Evolutionary conservation across 1,284 basidiomycete species (phyloP).

Genomic region (Phlebopus sp.): DNA sequence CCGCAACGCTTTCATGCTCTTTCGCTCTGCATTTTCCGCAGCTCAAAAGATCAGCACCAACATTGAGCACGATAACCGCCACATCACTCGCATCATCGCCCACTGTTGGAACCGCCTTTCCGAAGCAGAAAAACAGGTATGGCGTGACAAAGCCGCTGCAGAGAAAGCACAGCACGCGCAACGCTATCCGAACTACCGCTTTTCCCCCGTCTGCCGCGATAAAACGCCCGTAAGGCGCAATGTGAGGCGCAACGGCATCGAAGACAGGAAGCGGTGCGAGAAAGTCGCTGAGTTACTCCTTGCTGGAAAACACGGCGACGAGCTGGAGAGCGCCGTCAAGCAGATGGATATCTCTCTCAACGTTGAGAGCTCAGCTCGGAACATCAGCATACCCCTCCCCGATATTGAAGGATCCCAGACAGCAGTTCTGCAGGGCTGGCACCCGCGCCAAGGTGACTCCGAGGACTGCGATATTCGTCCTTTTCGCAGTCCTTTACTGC

Average conservation of each 20-base stretch:
- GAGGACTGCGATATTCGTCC: constrained; percentile 18
- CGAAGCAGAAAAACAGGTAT: constrained; percentile 46
- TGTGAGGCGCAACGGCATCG: constrained; percentile 47
- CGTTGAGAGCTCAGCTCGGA: not conserved
- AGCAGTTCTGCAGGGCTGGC: constrained; percentile 2
- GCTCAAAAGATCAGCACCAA: constrained; percentile 39
- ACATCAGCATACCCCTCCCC: not conserved
- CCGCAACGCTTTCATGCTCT: constrained; percentile 83
- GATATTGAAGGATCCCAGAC: not conserved
- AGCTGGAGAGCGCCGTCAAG: constrained; percentile 47
- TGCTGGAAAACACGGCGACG: constrained; percentile 50
- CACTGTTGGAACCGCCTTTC: constrained; percentile 51
- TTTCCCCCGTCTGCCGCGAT: constrained; percentile 44
- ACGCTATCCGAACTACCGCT: constrained; percentile 57
- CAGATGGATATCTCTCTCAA: constrained; percentile 26
- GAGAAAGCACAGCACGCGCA: constrained; percentile 57
- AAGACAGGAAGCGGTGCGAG: constrained; percentile 48
- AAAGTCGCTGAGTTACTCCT: constrained; percentile 53
- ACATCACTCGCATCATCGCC: constrained; percentile 55
- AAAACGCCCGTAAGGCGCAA: constrained; percentile 46
- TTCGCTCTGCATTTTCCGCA: constrained; percentile 68
- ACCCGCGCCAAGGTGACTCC: constrained; percentile 2
- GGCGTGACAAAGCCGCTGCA: constrained; percentile 50
- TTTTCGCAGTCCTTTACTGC: constrained; percentile 37
- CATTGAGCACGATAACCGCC: constrained; percentile 54